Percentiles rank a stretch among this genome's conserved stretches.
phyloP scores from a whole-genome alignment of 345 rosid genomes.

The Orychophragmus violaceus region DNA sequence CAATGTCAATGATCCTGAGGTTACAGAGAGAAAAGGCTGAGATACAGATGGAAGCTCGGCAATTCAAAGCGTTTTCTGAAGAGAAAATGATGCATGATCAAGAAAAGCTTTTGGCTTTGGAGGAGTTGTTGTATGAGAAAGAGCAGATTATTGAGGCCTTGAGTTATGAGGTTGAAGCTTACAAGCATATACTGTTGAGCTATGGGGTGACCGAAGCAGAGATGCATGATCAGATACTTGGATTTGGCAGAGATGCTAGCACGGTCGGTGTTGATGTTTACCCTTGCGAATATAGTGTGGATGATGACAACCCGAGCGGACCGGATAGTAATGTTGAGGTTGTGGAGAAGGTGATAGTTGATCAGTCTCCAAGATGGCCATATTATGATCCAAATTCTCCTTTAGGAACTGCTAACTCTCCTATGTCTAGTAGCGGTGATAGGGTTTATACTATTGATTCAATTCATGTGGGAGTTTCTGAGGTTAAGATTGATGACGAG shows the following conservation, averaged over 20 bases:
- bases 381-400: constrained; percentile 45
- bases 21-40: constrained; percentile 93
- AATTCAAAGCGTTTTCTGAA: constrained; percentile 65
- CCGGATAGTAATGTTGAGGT: constrained; percentile 41
- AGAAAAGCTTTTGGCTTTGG: constrained; percentile 50
- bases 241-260: constrained; percentile 40
- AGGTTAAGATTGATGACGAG: constrained; percentile 33
- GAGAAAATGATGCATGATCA: constrained; percentile 84
- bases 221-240: constrained; percentile 47
- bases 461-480: constrained; percentile 45
- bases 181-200: constrained; percentile 74
- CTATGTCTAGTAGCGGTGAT: constrained; percentile 42
- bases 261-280: constrained; percentile 39
- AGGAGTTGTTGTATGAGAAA: constrained; percentile 68
- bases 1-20: constrained; percentile 92
- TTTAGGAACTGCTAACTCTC: constrained; percentile 48
- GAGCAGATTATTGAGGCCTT: constrained; percentile 68
- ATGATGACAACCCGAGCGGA: constrained; percentile 40
- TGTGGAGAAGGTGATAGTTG: constrained; percentile 53
- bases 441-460: constrained; percentile 80
- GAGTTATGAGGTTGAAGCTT: constrained; percentile 72
- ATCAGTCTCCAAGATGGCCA: constrained; percentile 56
- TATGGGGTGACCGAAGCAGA: constrained; percentile 68
- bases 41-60: constrained; percentile 85
- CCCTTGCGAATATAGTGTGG: constrained; percentile 42